Base-by-base conservation (phyloP, 2,329 filamentous ascomycete genomes). In the Aspergillus tamarii region DNA sequence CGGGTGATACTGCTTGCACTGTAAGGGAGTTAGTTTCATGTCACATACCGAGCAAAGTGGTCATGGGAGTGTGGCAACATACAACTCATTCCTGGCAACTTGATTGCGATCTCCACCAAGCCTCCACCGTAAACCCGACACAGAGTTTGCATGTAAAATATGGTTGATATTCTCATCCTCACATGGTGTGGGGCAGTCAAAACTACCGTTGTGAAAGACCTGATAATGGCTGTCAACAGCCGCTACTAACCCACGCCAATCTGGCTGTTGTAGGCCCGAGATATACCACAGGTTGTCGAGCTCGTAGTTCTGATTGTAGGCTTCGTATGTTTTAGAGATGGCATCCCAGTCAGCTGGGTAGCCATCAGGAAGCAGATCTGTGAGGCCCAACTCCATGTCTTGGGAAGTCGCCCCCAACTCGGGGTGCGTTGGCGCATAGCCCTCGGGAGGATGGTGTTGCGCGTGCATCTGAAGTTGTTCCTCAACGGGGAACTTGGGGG, bases 191-290 rank as follows among this genome's bases (percentile, higher is more conserved):
- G 66, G 57, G 63, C 79, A 81, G 0, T 76, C 64, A 39, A 68
- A 74, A 41, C 73, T 67, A 8, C 77, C 78, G 46, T 76, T 65
- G 64, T 81, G 79, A n/a, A 77, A 43, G 36, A 80, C 67, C 26
- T 80, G 75, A 57, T 78, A 81, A 67, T 81, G 79, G 58, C 77
- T 79, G 65, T 81, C 79, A n/a, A 81, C 72, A 14, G 79, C 78
- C 30, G 79, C 79, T n/a, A 81, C 77, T 7, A 81, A 55, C 1
- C 78, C 78, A 45, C 77, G 77, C 78, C 78, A 81, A 57, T 81
- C 77, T 3, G 75, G 74, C 46, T 79, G 76, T 58, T 77, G 74
- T 7, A 81, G 71, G 39, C 79, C 79, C 4, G 78, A 81, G 11
- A 81, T 70, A 12, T 76, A 73, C 72, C 77, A 79, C 6, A 81